A percentile compares a stretch with the other conserved stretches of the same genome.
Evolutionary conservation across 371 early-diverging fungal genomes (phyloP).

Genomic region (Mortierella sp.): DNA sequence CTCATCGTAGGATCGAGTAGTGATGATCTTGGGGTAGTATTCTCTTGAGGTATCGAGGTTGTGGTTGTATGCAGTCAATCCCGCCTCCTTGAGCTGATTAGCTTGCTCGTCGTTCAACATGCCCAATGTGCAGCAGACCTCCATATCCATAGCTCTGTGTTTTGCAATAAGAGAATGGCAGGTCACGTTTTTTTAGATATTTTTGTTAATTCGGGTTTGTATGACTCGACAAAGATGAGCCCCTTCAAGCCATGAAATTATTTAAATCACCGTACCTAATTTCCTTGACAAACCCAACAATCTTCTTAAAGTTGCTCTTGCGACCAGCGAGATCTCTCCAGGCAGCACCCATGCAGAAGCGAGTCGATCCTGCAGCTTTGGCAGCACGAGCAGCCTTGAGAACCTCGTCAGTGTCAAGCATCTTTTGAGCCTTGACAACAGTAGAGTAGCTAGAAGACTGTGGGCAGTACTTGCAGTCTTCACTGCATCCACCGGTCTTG

Average conservation of each 20-base stretch:
- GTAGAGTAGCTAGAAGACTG: constrained; percentile 87
- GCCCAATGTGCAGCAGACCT: constrained; percentile 91
- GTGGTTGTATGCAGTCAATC: constrained; percentile 93
- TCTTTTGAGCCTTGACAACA: constrained; percentile 78
- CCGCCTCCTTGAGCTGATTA: constrained; percentile 83
- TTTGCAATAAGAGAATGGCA: neutral
- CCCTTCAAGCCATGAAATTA: neutral
- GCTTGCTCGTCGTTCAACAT: constrained; percentile 87
- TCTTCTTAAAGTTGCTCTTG: constrained; percentile 88
- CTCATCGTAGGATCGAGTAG: constrained; percentile 87
- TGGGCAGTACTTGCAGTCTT: constrained; percentile 90
- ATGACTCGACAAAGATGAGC: neutral
- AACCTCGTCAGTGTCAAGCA: constrained; percentile 80
- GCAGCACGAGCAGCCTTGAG: constrained; percentile 84
- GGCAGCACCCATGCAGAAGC: constrained; percentile 89
- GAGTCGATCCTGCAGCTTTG: constrained; percentile 85
- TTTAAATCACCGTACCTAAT: constrained; percentile 70
- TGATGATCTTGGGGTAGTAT: constrained; percentile 89
- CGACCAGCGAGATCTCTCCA: constrained; percentile 89
- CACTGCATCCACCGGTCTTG: constrained; percentile 92
- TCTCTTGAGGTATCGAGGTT: constrained; percentile 90
- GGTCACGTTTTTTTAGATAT: neutral
- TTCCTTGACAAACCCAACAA: constrained; percentile 81
- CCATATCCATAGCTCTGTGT: constrained; percentile 88
- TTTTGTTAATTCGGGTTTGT: neutral